Conservation (phyloP, 768 basidiomycete genomes). For the Pleurotus cornucopiae region DNA sequence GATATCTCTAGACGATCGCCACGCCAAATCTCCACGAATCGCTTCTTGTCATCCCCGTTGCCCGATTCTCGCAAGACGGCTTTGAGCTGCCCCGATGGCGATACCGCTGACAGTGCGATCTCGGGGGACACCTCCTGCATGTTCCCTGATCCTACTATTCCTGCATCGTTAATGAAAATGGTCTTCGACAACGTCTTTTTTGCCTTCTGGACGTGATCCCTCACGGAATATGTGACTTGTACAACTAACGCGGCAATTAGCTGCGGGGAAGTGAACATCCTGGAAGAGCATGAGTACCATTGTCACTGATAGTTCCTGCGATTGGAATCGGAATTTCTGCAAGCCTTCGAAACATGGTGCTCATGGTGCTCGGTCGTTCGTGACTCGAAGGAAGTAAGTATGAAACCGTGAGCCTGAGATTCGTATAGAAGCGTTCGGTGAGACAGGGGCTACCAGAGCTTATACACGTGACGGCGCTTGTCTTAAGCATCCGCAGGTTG, state of each 20-base stretch:
- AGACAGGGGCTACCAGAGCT: too few species aligned
- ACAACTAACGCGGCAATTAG: constrained; percentile 13
- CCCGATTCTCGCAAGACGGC: constrained; percentile 42
- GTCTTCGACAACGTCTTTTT: constrained; percentile 42
- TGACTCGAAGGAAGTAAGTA: too few species aligned
- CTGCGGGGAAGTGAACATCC: too few species aligned
- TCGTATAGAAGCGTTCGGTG: too few species aligned
- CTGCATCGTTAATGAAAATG: constrained; percentile 21
- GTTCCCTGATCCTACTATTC: constrained; percentile 15
- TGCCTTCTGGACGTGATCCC: constrained; percentile 47
- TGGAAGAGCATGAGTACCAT: too few species aligned
- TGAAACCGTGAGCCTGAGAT: too few species aligned
- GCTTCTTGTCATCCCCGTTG: constrained; percentile 29
- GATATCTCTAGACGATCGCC: constrained; percentile 38
- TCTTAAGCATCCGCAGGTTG: too few species aligned
- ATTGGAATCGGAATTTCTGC: constrained; percentile 36
- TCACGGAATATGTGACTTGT: constrained; percentile 40
- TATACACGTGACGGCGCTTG: too few species aligned
- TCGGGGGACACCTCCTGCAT: constrained; percentile 25
- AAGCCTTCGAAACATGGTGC: constrained; percentile 31
- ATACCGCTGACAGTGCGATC: constrained; percentile 25
- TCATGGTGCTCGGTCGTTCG: background rate
- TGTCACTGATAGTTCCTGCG: constrained; percentile 13
- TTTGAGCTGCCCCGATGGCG: constrained; percentile 34
- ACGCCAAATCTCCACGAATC: constrained; percentile 60